Evolutionary conservation across 768 basidiomycete genomes (phyloP), one percentile per base, ranked within the genome.

Genomic region (Gelatoporia subvermispora): DNA sequence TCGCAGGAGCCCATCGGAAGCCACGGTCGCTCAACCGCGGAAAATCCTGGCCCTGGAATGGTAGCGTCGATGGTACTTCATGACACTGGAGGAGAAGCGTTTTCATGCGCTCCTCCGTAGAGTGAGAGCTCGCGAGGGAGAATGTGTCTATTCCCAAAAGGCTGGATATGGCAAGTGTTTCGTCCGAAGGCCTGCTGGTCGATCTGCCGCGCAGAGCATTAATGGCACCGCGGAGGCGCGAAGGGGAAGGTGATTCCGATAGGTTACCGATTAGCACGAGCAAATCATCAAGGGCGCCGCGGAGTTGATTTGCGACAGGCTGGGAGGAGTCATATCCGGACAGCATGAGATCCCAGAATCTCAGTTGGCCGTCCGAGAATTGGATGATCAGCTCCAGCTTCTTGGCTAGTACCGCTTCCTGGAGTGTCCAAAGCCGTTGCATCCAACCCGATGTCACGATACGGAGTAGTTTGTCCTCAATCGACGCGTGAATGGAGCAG

Each of bases 361-460:
- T 24, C 8, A 48, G 42, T 1, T 20, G 37, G 2, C 46, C 46
- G 22, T 52, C 46, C 9, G 41, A 34, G 45, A 52, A 23, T 25
- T 47, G 41, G 22, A 52, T 43, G 10, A 21, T 43, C 18, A 52
- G 35, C 28, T 47, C 43, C 36, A 25, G 43, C n/a, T n/a, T n/a
- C n/a, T 38, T 44, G 15, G 51, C 51, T 4, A 52, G 35, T 7
- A 52, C 15, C 7, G 20, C 51, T 35, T 52, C 51, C 28, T 52
- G 51, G 1, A 52, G 41, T 21, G 51, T 52, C 51, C 46, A 52
- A 16, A 52, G 11, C 9, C 51, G 51, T 21, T 45, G 51, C 24
- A 48, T 45, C 51, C 51, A 52, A 5, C 35, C 41, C 25, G 51
- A 52, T 1, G 45, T 43, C 18, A 34, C 41, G 25, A 52, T 44